Base-by-base conservation (phyloP, 495 filamentous ascomycete species). In the Pseudevernia furfuracea region DNA sequence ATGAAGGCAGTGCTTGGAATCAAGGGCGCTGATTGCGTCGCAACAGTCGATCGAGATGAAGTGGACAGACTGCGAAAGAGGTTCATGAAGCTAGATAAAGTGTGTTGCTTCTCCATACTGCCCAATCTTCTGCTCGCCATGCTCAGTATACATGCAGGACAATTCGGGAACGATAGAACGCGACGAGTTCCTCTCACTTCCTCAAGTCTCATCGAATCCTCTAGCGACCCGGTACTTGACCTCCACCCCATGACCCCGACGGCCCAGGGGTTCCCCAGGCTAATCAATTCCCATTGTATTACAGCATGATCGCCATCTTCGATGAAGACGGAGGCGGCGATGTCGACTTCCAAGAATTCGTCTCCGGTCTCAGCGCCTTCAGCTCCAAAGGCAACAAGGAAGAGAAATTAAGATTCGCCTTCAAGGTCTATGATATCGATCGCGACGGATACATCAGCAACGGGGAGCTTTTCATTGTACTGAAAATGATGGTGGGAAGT, bases 401-500 rank as follows among this genome's bases (percentile, higher is more conserved):
- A 76, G 93, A 99, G 78, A 99, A 99, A 79, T 82, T 97, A 64
- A 86, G 83, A 36, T 99, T 99, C 73, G 94, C 94, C 53, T 99
- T 99, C 84, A 95, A 96, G 76, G 94, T 99, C 57, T 99, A 99
- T 80, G 94, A 99, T 75, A 97, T 99, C 69, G 94, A 99, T 79
- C 88, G 94, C 37, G 94, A 99, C 78, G 94, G 95, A 8, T 99
- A 90, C 76, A 99, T 99, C 70, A 94, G 89, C 78, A 99, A 99
- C 77, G 94, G 94, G 66, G 94, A 99, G 80, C 81, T 99, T 52
- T 99, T 97, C 75, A 97, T 99, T 72, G 94, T 99, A 71, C 81
- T 99, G 68, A 99, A 99, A 86, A 99, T 99, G 94, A 99, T 99
- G 94, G 94, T 99, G 66, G 94, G 94, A 55, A 97, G 91, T 79